Evolutionary conservation across 768 basidiomycete species (phyloP), one percentile per base, ranked within the genome.

Genomic region (Lepiota brunneoincarnata): DNA sequence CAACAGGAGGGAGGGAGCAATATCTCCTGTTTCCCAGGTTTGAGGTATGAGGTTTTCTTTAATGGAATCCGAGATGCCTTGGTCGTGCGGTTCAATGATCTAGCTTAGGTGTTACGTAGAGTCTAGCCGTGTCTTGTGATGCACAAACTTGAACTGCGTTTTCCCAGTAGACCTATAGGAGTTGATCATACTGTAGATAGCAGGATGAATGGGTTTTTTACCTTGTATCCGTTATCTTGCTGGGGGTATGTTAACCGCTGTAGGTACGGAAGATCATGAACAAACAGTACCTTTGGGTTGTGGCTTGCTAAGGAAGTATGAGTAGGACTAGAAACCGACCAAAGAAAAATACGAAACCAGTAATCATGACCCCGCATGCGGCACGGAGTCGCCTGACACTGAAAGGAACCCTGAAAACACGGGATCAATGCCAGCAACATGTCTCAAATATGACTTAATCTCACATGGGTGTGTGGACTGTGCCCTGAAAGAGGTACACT

Each of bases 221-320:
- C 91, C 71, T 94, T 95, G 71, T 88, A 93, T 2, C 92, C 92
- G 64, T 95, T 95, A 63, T 94, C 92, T 64, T 88, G 69, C 88
- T 91, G 45, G 20, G 20, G 34, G 23, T 5, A 20, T 45, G 10
- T 31, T 26, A 51, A 12, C 53, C 41, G 15, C 18, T 15, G 9
- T 17, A 1, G n/a, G 9, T 14, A 21, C 6, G 20, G 10, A 48
- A 14, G 20, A 18, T 12, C n/a, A 10, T 31, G 26, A 31, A 31
- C 14, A n/a, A 23, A 20, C n/a, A 4, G 17, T 61, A 86, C 89
- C 81, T 91, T 93, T 0, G 92, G 93, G 64, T 95, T 95, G 63
- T 95, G 93, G 57, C 87, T 89, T 2, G 91, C 91, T 86, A 54
- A 0, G 58, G 20, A 34, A 41, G 47, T 40, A 48, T 48, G 15